These are phyloP conservation scores for Huiozyma sinensis DNA, from an alignment of 805 yeast species.

Conservation along the genomic window DNA sequence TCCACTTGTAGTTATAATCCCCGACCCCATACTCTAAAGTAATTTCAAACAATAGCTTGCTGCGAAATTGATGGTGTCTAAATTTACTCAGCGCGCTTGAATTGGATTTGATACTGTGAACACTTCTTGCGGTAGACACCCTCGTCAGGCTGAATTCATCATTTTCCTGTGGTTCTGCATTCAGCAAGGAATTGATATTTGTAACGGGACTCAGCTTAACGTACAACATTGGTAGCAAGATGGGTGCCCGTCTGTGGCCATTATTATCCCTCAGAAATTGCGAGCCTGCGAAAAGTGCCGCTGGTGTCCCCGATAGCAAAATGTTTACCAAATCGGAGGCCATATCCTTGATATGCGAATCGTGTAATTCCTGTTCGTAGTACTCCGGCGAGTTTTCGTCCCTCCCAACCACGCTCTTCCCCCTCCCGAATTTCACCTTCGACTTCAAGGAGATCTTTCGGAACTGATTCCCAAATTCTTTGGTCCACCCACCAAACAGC, in stretches of 20 bases:
- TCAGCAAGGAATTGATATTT: constrained; percentile 2
- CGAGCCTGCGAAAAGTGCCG: constrained; percentile 64
- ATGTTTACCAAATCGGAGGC: constrained; percentile 41
- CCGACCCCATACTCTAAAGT: constrained; percentile 89
- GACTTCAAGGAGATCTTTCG: too few species aligned
- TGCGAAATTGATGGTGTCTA: neutral
- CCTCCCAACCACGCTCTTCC: too few species aligned
- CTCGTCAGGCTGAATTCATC: constrained; percentile 11
- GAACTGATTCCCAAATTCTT: too few species aligned
- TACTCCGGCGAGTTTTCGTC: too few species aligned
- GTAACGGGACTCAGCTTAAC: constrained; percentile 43
- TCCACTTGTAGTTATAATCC: constrained; percentile 67
- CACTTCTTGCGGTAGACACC: neutral
- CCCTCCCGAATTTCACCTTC: too few species aligned
- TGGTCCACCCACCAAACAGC: too few species aligned
- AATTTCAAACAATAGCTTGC: constrained; percentile 35
- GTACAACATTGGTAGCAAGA: constrained; percentile 62
- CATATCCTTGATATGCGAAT: constrained; percentile 12
- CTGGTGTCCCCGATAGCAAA: constrained; percentile 58
- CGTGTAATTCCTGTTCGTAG: too few species aligned
- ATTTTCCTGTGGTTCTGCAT: neutral
- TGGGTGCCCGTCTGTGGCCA: constrained; percentile 71
- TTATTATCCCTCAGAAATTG: constrained; percentile 66
- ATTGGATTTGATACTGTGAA: neutral
- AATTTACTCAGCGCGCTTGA: too few species aligned